These are phyloP conservation scores for Dalechampia spathulata DNA, from an alignment of 441 rosid genomes.

Conservation along the genomic window DNA sequence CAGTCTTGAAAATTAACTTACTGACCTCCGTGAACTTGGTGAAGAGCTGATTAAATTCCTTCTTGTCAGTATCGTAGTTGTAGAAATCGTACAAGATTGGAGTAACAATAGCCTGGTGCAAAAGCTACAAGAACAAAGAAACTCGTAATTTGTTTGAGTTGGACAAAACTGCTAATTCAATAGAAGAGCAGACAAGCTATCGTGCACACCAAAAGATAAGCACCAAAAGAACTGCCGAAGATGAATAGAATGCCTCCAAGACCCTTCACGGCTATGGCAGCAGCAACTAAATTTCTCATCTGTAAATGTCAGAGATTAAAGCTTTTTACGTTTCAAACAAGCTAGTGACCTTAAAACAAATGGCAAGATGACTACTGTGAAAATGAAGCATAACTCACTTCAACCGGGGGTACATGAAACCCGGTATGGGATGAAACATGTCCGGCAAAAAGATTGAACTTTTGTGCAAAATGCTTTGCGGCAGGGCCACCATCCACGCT, in stretches of 20 bases:
- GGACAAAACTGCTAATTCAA: background rate
- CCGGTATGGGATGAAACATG: slow-evolving; percentile 47
- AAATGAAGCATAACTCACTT: slow-evolving; percentile 26
- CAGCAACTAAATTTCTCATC: slow-evolving; percentile 43
- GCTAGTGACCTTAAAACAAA: background rate
- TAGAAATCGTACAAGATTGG: slow-evolving; percentile 66
- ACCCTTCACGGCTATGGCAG: slow-evolving; percentile 52
- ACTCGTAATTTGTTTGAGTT: background rate
- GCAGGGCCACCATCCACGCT: slow-evolving; percentile 63
- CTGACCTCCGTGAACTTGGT: slow-evolving; percentile 53
- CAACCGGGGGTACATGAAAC: slow-evolving; percentile 41
- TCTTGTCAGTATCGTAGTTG: slow-evolving; percentile 51
- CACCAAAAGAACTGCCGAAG: slow-evolving; percentile 63
- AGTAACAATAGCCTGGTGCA: slow-evolving; percentile 52
- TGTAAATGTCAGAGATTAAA: slow-evolving; percentile 18
- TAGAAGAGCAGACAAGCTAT: background rate
- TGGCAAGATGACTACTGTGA: background rate
- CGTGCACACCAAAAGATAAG: slow-evolving; percentile 55
- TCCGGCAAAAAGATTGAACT: slow-evolving; percentile 34
- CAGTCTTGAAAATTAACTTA: background rate
- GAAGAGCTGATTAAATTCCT: slow-evolving; percentile 47
- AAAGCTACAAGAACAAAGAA: slow-evolving; percentile 34
- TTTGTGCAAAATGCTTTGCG: slow-evolving; percentile 43
- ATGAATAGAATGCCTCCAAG: slow-evolving; percentile 60
- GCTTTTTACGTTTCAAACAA: background rate